Conservation (phyloP, 148 eudicot genomes). For the Cornus suecica region DNA sequence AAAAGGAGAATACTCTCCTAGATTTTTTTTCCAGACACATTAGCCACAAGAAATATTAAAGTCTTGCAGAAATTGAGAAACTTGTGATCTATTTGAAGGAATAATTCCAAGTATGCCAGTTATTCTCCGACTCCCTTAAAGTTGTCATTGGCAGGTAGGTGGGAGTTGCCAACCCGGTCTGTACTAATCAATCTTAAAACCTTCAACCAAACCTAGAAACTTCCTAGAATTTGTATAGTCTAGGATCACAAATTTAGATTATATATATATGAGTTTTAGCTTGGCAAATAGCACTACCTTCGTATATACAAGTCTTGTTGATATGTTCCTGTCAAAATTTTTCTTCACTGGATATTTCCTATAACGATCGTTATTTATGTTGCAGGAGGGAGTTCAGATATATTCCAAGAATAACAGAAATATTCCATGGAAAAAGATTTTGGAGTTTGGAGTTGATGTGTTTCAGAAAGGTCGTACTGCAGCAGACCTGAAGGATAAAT, state of each 20-base stretch:
- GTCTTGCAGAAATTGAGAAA: too few species aligned
- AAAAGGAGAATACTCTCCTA: too few species aligned
- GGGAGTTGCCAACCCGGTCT: neutral
- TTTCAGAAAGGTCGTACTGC: conserved; percentile 55
- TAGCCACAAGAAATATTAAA: too few species aligned
- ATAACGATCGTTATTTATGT: neutral
- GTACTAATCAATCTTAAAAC: neutral
- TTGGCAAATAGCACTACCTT: neutral
- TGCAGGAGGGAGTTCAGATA: conserved; percentile 54
- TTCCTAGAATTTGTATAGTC: neutral
- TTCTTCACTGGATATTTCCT: neutral
- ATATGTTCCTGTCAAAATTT: neutral
- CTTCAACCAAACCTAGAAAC: neutral
- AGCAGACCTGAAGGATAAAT: conserved; percentile 72
- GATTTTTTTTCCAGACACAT: too few species aligned
- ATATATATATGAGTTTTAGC: neutral
- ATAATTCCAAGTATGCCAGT: too few species aligned
- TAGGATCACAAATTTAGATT: neutral
- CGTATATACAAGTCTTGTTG: neutral
- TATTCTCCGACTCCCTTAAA: too few species aligned
- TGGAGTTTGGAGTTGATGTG: conserved; percentile 57
- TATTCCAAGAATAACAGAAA: conserved; percentile 24
- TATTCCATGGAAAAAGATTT: conserved; percentile 56
- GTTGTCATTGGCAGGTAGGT: neutral
- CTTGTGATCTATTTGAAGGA: too few species aligned